A percentile compares a stretch with the other conserved stretches of the same genome.
Conservation (phyloP, 257 asterid genomes). For the Anisodus tanguticus region DNA sequence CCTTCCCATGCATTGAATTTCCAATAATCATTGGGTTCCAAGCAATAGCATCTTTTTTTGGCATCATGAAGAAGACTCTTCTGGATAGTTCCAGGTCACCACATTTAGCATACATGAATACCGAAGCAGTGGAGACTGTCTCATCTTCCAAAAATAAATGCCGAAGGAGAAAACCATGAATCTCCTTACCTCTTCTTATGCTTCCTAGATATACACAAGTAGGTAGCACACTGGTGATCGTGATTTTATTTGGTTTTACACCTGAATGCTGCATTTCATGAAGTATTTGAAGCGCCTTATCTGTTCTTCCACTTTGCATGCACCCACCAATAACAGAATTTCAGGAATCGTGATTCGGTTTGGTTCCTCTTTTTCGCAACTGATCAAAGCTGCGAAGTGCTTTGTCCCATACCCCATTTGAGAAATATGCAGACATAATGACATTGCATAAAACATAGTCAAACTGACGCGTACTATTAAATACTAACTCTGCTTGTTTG, state of each 20-base stretch:
- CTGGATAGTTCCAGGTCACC: constrained; percentile 56
- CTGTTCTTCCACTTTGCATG: constrained; percentile 53
- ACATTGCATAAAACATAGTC: constrained; percentile 68
- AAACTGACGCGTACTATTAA: constrained; percentile 40
- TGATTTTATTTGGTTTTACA: constrained; percentile 62
- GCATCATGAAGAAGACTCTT: constrained; percentile 51
- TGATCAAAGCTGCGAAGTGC: constrained; percentile 51
- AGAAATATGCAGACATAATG: constrained; percentile 66
- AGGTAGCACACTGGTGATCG: constrained; percentile 59
- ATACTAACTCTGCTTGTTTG: constrained; percentile 58
- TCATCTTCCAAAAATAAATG: constrained; percentile 49
- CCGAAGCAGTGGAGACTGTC: constrained; percentile 57
- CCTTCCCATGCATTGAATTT: constrained; percentile 74
- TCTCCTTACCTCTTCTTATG: constrained; percentile 64
- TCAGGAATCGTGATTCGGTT: constrained; percentile 57
- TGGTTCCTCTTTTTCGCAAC: constrained; percentile 54
- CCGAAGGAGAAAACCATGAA: constrained; percentile 54
- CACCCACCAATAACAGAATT: constrained; percentile 70
- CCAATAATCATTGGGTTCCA: constrained; percentile 75
- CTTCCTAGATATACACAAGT: constrained; percentile 55
- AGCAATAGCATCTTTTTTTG: constrained; percentile 57
- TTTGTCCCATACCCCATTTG: constrained; percentile 54
- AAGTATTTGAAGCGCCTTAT: constrained; percentile 52
- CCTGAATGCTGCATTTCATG: constrained; percentile 59
- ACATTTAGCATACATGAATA: constrained; percentile 65